Evolutionary conservation across 768 basidiomycete genomes (phyloP).

Genomic region (Hemileccinum impolitum): DNA sequence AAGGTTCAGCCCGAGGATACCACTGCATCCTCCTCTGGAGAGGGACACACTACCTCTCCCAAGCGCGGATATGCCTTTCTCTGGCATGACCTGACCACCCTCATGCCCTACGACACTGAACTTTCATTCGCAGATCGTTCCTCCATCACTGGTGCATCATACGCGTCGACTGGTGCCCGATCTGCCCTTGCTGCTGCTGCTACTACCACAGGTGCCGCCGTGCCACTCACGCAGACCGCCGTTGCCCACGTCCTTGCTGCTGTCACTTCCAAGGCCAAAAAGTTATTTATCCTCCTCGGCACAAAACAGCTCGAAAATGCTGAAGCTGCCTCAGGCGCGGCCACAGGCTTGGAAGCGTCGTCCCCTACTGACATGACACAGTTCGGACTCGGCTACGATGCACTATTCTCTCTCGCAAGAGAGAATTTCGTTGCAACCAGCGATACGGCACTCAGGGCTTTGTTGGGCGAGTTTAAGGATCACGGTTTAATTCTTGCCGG

Average conservation of each 20-base stretch:
- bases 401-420: constrained; percentile 68
- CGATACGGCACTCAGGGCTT: constrained; percentile 76
- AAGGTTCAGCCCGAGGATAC: constrained; percentile 32
- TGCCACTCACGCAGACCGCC: constrained; percentile 69
- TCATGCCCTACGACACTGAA: constrained; percentile 78
- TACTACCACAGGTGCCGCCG: constrained; percentile 31
- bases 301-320: constrained; percentile 63
- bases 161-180: constrained; percentile 31
- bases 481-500: constrained; percentile 73
- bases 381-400: constrained; percentile 59
- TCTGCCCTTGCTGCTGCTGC: constrained; percentile 23
- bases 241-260: constrained; percentile 80
- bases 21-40: not conserved
- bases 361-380: constrained; percentile 35
- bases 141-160: constrained; percentile 50
- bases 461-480: constrained; percentile 89
- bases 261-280: constrained; percentile 84
- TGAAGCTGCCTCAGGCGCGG: constrained; percentile 17
- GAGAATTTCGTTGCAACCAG: constrained; percentile 87
- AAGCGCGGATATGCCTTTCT: constrained; percentile 67
- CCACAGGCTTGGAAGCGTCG: constrained; percentile 3
- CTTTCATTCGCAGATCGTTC: constrained; percentile 63
- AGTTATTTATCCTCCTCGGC: constrained; percentile 73
- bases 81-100: constrained; percentile 90
- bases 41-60: constrained; percentile 10